phyloP scores from a whole-genome alignment of 495 filamentous ascomycete genomes.

The Neurospora hispaniola region DNA sequence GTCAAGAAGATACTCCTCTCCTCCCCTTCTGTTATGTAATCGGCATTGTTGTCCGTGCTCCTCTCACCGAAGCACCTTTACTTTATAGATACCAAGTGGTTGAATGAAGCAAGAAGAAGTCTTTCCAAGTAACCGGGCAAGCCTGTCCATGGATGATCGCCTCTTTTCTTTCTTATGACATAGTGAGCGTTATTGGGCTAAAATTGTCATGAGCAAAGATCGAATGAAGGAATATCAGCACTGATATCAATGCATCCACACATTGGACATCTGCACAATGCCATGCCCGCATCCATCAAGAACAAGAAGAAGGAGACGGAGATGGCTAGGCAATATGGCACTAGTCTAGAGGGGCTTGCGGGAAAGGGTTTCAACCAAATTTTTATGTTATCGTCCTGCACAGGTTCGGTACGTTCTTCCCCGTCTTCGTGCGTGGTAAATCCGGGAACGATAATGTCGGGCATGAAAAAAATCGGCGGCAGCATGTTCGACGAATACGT shows the following conservation, averaged over 20 bases:
- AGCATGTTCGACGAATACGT: background rate
- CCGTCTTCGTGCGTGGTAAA: background rate
- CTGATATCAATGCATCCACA: background rate
- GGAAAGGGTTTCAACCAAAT: background rate
- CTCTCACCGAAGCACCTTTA: background rate
- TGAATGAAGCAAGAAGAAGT: background rate
- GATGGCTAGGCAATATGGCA: background rate
- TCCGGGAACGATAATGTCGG: background rate
- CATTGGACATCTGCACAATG: background rate
- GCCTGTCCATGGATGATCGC: background rate
- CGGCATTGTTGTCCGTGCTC: background rate
- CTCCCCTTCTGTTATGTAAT: constrained; percentile 2
- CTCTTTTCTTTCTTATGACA: background rate
- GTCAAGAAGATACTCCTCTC: constrained; percentile 4
- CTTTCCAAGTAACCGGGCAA: background rate
- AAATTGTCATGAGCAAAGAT: background rate
- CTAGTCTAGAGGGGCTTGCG: background rate
- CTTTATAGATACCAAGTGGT: background rate
- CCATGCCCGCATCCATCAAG: background rate
- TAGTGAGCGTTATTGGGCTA: background rate
- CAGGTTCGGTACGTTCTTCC: background rate
- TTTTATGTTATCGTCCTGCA: background rate
- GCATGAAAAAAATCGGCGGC: background rate
- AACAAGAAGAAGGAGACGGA: background rate
- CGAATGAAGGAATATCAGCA: background rate